Evolutionary conservation across 2,329 filamentous ascomycete species (phyloP), one percentile per base, ranked within the genome.

Genomic region (Aspergillus tubingensis): DNA sequence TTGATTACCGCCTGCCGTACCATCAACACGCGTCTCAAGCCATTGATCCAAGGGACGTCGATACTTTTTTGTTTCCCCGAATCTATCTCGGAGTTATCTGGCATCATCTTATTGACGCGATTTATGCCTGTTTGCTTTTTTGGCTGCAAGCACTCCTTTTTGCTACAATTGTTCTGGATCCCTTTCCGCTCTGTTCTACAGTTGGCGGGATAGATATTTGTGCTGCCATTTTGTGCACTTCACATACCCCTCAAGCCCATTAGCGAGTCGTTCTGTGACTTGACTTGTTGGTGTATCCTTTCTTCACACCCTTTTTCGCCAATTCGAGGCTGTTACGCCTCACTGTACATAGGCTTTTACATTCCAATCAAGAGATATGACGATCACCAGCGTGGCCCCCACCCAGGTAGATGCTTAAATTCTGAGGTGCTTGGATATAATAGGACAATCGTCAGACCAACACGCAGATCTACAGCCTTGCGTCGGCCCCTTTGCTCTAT

Each of bases 21-120:
- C 43, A 41, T 32, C 23, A 23, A 36, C 41, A 30, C 32, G 51
- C 32, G 47, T 30, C 17, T 49, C 15, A 15, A 30, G 15, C 44
- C n/a, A 32, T 17, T 32, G n/a, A 25, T 36, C 30, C 41, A 11
- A 30, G 21, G 17, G 27, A 10, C 10, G n/a, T 32, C n/a, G 23
- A 15, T 19, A 36, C 25, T 55, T 30, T 32, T 17, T 47, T 21
- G 15, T 32, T 27, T 47, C 19, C 52, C 21, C 21, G 11, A 23
- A 25, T 17, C 53, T 55, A 47, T 55, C 32, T 55, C n/a, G 53
- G 39, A 55, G 53, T 55, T 41, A 55, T 55, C 19, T 55, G 53
- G 39, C 32, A 55, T 23, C 53, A 55, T 55, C 30, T 54, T 21
- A 21, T 17, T 55, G 53, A 55, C 53, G 39, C 39, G 25, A 32